These are phyloP conservation scores for Vigna radiata DNA, from an alignment of 306 rosid genomes.

Conservation along the genomic window DNA sequence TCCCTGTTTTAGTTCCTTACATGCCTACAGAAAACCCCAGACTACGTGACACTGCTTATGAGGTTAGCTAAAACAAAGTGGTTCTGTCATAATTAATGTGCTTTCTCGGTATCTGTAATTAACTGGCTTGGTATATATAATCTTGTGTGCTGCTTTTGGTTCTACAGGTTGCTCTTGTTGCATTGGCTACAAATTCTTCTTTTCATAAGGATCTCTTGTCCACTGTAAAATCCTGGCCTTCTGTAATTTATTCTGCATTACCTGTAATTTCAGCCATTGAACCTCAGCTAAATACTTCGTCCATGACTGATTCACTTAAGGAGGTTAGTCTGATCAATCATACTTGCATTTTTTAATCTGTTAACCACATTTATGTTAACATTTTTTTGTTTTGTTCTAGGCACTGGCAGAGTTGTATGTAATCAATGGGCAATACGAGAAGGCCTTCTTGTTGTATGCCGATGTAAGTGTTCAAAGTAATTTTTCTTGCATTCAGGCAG, in stretches of 20 bases:
- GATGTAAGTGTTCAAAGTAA: constrained; percentile 74
- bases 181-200: constrained; percentile 85
- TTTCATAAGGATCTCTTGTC: constrained; percentile 82
- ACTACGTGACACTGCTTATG: constrained; percentile 94
- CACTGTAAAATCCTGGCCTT: constrained; percentile 88
- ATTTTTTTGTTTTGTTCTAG: constrained; percentile 54
- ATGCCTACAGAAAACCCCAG: constrained; percentile 87
- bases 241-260: constrained; percentile 74
- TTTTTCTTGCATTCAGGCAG: constrained; percentile 34
- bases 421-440: constrained; percentile 82
- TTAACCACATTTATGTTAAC: constrained; percentile 27
- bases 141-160: constrained; percentile 39
- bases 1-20: constrained; percentile 90
- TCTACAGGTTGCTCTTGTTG: constrained; percentile 94
- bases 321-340: constrained; percentile 62
- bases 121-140: constrained; percentile 29
- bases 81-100: constrained; percentile 19
- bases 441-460: constrained; percentile 89
- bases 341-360: constrained; percentile 28
- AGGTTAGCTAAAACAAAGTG: constrained; percentile 66
- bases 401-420: constrained; percentile 91
- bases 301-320: constrained; percentile 85
- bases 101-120: constrained; percentile 2
- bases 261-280: constrained; percentile 95
- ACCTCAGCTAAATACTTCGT: constrained; percentile 88